Evolutionary conservation across 257 asterid genomes (phyloP).

Genomic region (Nicotiana benthamiana): DNA sequence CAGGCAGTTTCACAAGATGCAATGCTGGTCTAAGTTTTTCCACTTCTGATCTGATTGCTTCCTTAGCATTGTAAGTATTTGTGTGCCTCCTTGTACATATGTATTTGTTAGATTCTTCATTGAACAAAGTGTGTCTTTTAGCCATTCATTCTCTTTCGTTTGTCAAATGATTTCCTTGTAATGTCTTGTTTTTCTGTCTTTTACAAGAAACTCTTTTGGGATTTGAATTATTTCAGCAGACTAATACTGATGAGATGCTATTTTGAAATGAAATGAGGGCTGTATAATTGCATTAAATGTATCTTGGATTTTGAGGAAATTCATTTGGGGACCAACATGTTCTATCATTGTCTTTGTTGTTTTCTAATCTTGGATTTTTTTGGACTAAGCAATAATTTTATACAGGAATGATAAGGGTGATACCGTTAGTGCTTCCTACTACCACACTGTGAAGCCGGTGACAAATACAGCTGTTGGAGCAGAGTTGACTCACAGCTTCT

Average conservation of each 20-base stretch:
- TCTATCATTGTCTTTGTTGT: not conserved
- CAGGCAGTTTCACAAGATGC: constrained; percentile 66
- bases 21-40: constrained; percentile 68
- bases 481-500: constrained; percentile 77
- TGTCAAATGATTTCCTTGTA: not conserved
- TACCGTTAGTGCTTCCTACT: constrained; percentile 68
- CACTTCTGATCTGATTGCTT: constrained; percentile 69
- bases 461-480: constrained; percentile 91
- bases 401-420: constrained; percentile 82
- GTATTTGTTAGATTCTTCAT: not conserved
- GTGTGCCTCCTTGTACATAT: not conserved
- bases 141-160: not conserved
- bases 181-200: not conserved
- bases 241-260: not conserved
- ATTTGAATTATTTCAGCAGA: not conserved
- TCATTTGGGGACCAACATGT: not conserved
- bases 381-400: not conserved
- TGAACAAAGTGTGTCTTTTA: not conserved
- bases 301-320: not conserved
- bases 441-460: constrained; percentile 67
- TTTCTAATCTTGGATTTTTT: not conserved
- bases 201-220: not conserved
- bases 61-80: constrained; percentile 65
- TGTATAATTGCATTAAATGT: not conserved
- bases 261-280: not conserved